These are phyloP conservation scores for Cyberlindnera xylosilytica DNA, from an alignment of 805 yeast species.

Conservation along the genomic window DNA sequence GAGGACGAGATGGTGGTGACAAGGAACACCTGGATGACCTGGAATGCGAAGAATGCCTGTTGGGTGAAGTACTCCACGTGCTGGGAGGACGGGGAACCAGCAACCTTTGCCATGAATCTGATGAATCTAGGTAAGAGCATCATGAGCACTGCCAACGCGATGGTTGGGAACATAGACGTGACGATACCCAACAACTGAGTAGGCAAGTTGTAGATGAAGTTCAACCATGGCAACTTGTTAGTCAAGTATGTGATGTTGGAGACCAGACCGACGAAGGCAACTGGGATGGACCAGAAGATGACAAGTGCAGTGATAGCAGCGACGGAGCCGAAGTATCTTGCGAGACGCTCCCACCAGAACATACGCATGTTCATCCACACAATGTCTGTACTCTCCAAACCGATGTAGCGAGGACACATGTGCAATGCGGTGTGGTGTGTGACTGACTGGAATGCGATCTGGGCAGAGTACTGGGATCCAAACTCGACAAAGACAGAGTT, in stretches of 20 bases:
- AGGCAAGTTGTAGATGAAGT: conserved; percentile 58
- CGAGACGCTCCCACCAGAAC: conserved; percentile 75
- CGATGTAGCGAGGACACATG: conserved; percentile 57
- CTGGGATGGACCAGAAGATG: conserved; percentile 73
- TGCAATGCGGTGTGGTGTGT: conserved; percentile 65
- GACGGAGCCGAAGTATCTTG: conserved; percentile 48
- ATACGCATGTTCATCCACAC: conserved; percentile 72
- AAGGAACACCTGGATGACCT: conserved; percentile 67
- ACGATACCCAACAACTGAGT: conserved; percentile 52
- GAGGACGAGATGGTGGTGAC: conserved; percentile 71
- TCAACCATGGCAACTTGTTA: conserved; percentile 50
- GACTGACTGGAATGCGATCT: conserved; percentile 62
- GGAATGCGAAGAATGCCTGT: conserved; percentile 64
- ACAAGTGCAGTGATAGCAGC: conserved; percentile 54
- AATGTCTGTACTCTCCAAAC: conserved; percentile 61
- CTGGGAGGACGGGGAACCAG: conserved; percentile 58
- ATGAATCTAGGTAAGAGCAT: conserved; percentile 62
- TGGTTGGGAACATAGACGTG: conserved; percentile 67
- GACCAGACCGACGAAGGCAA: conserved; percentile 72
- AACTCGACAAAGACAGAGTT: conserved; percentile 80
- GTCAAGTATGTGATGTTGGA: conserved; percentile 66
- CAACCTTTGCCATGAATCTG: conserved; percentile 55
- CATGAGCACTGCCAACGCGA: conserved; percentile 64
- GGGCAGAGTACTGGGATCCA: conserved; percentile 72
- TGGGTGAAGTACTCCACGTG: conserved; percentile 63